Evolutionary conservation across 2,329 filamentous ascomycete genomes (phyloP).

Genomic region (Thelonectria olida): DNA sequence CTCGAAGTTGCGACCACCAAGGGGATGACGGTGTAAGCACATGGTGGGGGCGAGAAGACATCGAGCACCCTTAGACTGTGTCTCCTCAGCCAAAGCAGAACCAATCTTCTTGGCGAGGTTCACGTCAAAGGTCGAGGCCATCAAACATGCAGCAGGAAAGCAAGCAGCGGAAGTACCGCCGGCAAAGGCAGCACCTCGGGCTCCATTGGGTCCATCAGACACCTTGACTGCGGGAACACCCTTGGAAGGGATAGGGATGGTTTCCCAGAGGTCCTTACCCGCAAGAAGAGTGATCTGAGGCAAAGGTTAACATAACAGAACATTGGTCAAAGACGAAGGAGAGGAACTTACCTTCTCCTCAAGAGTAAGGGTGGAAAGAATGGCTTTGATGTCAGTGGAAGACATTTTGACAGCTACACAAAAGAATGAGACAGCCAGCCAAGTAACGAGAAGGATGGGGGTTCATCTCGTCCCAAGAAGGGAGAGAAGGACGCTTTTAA

Average conservation of each 20-base stretch:
- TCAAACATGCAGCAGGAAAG: slow-evolving; percentile 43
- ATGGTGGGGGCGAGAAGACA: slow-evolving; percentile 60
- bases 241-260: slow-evolving; percentile 35
- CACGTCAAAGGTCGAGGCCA: slow-evolving; percentile 72
- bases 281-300: slow-evolving; percentile 37
- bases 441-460: slow-evolving; percentile 14
- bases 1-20: slow-evolving; percentile 41
- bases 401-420: slow-evolving; percentile 31
- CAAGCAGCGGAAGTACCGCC: slow-evolving; percentile 38
- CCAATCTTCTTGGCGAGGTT: slow-evolving; percentile 67
- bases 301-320: slow-evolving; percentile 6
- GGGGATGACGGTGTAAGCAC: slow-evolving; percentile 40
- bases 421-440: slow-evolving; percentile 12
- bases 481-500: slow-evolving; percentile 32
- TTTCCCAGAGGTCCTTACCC: slow-evolving; percentile 40
- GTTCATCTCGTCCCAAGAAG: slow-evolving; percentile 20
- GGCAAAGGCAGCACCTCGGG: slow-evolving; percentile 36
- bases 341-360: slow-evolving; percentile 42
- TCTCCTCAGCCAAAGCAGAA: slow-evolving; percentile 65
- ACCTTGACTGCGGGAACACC: slow-evolving; percentile 36
- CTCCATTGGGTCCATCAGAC: slow-evolving; percentile 41
- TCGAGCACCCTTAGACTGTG: slow-evolving; percentile 70
- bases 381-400: slow-evolving; percentile 38
- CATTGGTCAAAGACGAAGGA: not conserved
- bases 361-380: slow-evolving; percentile 42